Conservation (phyloP, 805 yeast species). For the Kodamaea laetipori region DNA sequence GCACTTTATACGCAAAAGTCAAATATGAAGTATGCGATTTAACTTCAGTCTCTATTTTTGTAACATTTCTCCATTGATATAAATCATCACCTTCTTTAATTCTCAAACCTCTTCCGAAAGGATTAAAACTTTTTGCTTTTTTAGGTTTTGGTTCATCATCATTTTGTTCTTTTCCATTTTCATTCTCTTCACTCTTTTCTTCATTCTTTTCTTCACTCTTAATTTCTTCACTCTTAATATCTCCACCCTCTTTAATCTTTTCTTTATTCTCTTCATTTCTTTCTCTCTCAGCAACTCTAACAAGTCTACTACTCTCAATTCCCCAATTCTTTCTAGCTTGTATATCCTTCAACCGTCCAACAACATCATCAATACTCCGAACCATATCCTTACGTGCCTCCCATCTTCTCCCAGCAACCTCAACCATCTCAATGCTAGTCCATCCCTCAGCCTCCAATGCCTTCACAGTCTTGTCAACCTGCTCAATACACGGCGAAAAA, state of each 20-base stretch:
- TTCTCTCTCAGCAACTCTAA: constrained; percentile 29
- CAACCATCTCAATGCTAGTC: constrained; percentile 89
- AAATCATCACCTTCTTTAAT: constrained; percentile 83
- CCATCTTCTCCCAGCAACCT: constrained; percentile 80
- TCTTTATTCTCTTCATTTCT: constrained; percentile 19
- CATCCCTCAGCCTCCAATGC: constrained; percentile 77
- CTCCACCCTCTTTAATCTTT: constrained; percentile 20
- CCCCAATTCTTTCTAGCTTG: constrained; percentile 68
- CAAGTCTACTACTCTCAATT: constrained; percentile 54
- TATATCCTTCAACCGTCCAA: constrained; percentile 78
- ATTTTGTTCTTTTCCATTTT: constrained; percentile 17
- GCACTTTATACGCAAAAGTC: constrained; percentile 72
- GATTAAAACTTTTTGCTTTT: constrained; percentile 65
- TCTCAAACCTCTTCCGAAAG: constrained; percentile 89
- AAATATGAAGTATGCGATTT: constrained; percentile 93
- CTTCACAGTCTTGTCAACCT: constrained; percentile 83
- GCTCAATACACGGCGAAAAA: constrained; percentile 97
- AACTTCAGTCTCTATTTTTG: constrained; percentile 79
- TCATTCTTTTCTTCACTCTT: constrained; percentile 17
- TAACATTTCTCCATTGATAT: constrained; percentile 81
- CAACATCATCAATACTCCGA: constrained; percentile 72
- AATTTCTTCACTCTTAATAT: constrained; percentile 23
- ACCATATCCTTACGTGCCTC: constrained; percentile 91
- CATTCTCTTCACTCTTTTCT: constrained; percentile 19
- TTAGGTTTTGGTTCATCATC: constrained; percentile 22